phyloP scores from a whole-genome alignment of 2,329 filamentous ascomycete species.

The Grosmannia huntii region DNA sequence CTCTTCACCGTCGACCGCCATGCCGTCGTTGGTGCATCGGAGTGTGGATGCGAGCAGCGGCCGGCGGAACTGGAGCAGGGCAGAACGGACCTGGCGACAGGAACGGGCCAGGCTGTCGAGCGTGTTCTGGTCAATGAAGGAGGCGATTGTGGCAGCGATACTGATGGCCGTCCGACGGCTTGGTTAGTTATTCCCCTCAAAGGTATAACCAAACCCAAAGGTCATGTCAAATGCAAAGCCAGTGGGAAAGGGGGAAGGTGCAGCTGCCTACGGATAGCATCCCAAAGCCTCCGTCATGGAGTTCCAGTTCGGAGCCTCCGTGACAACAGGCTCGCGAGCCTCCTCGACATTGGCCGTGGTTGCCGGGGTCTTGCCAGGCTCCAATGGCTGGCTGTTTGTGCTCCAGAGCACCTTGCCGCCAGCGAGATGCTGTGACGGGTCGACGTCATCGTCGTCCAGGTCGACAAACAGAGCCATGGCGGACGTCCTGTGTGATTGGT shows the following conservation, averaged over 20 bases:
- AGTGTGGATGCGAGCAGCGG: slow-evolving; percentile 64
- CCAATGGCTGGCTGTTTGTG: slow-evolving; percentile 4
- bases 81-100: slow-evolving; percentile 66
- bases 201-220: slow-evolving; percentile 9
- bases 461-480: slow-evolving; percentile 22
- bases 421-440: slow-evolving; percentile 14
- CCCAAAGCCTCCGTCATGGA: slow-evolving; percentile 48
- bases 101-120: slow-evolving; percentile 73
- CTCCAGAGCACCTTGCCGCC: slow-evolving; percentile 15
- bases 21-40: slow-evolving; percentile 62
- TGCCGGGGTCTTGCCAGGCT: not conserved
- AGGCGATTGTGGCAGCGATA: slow-evolving; percentile 62
- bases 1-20: slow-evolving; percentile 40
- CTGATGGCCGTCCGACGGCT: slow-evolving; percentile 31
- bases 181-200: slow-evolving; percentile 10
- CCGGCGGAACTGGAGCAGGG: slow-evolving; percentile 64
- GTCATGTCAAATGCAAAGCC: not conserved
- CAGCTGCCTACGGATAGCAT: slow-evolving; percentile 53
- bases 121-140: slow-evolving; percentile 72
- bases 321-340: slow-evolving; percentile 14
- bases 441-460: slow-evolving; percentile 19
- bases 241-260: slow-evolving; percentile 12
- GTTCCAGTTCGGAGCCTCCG: slow-evolving; percentile 40
- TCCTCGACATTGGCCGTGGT: slow-evolving; percentile 9
- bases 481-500: not conserved